Evolutionary conservation across 1,284 basidiomycete genomes (phyloP), one percentile per base, ranked within the genome.

Genomic region (Microbotryum lychnidis-dioicae): DNA sequence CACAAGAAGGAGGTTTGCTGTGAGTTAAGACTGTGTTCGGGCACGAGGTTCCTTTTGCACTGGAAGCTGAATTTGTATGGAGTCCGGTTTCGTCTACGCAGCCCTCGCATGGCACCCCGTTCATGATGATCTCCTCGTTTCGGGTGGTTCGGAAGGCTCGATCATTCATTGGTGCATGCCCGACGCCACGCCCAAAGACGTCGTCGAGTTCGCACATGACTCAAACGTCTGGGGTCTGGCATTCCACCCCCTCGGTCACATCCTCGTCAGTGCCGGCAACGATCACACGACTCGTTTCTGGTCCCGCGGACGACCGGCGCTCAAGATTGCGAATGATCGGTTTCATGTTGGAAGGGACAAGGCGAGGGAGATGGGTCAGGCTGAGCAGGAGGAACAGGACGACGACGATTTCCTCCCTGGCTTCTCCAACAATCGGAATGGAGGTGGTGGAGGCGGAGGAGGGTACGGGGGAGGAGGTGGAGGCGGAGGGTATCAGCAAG

Each of bases 211-310:
- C 71, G 94, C 96, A 20, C 96, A 98, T 80, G 94, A 98, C 77
- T 90, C 88, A 50, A 96, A 94, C 76, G 89, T 98, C 64, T 97
- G 93, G 90, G 86, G 89, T 0, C 82, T 98, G 67, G 84, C 89
- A 6, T 98, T 86, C 82, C 94, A 98, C 77, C 94, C 94, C 0
- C 82, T 97, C 12, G 94, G 96, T 0, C 93, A 98, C 76, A 81
- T 97, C 67, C 84, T 98, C 66, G 91, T 87, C 67, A 87, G 83
- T 60, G 96, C 89, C 10, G 89, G 87, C 37, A 97, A 97, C 78
- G 94, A 98, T 78, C 91, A 96, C 76, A 96, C 93, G 14, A 96
- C 94, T 18, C 84, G 93, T 16, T 98, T 97, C 81, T 98, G 96
- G 94, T 87, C 86, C 59, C 83, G 94, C 56, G 87, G 90, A 68